A percentile compares a stretch with the other conserved stretches of the same genome.
These are phyloP conservation scores for Kwoniella dejecticola DNA, from an alignment of 768 basidiomycete species.

Conservation along the genomic window DNA sequence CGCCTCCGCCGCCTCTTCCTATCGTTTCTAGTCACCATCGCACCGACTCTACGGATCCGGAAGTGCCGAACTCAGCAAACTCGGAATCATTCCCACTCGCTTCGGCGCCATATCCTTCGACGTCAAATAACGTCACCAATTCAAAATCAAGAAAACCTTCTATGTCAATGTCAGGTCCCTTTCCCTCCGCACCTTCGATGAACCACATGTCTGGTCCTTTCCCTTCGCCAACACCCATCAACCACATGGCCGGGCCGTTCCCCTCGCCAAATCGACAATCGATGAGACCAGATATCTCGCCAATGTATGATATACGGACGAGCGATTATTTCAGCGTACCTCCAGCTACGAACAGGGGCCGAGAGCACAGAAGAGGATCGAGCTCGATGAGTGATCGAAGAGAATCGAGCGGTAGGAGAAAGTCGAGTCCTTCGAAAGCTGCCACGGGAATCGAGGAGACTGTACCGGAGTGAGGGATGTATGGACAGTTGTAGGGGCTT, in stretches of 20 bases:
- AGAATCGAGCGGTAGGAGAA: constrained; percentile 9
- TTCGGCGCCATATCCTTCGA: constrained; percentile 13
- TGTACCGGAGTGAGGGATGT: not conserved
- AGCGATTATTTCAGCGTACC: constrained; percentile 39
- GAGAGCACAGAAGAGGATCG: constrained; percentile 1
- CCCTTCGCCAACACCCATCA: constrained; percentile 9
- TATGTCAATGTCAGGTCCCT: constrained; percentile 42
- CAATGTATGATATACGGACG: constrained; percentile 44
- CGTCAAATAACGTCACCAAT: not conserved
- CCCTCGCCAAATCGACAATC: constrained; percentile 19
- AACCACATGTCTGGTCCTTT: constrained; percentile 17
- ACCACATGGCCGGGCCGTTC: constrained; percentile 18
- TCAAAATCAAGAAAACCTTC: constrained; percentile 12
- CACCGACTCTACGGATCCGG: constrained; percentile 1
- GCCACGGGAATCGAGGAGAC: not conserved
- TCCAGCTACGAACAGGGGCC: not conserved
- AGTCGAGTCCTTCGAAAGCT: constrained; percentile 13
- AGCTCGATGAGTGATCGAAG: constrained; percentile 6
- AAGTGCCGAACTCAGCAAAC: constrained; percentile 1
- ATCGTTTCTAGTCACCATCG: not conserved
- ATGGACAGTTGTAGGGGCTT: not conserved
- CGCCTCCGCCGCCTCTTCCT: constrained; percentile 5
- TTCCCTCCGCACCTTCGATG: constrained; percentile 21
- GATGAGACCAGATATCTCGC: constrained; percentile 33
- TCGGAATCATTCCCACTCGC: constrained; percentile 4